Base-by-base conservation (phyloP, 2,329 filamentous ascomycete genomes). In the Neofusicoccum cordaticola region DNA sequence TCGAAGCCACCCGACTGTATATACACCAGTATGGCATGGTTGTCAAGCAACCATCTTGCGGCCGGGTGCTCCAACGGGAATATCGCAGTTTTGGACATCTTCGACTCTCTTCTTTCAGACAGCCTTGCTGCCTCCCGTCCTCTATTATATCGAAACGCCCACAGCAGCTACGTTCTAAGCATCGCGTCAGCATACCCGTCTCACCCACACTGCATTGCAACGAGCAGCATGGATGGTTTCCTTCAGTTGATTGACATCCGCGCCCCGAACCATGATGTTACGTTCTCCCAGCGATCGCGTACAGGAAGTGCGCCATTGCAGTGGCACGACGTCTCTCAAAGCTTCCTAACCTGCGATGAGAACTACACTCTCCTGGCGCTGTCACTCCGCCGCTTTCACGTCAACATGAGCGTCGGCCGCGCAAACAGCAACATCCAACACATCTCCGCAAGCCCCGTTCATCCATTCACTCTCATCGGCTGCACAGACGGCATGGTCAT, bases 61-160 rank as follows among this genome's bases (percentile, higher is more conserved):
- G 82, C 83, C 19, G 84, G 83, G 35, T 84, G 82, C 62, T 81
- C 86, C 7, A 83, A 85, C 68, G 87, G 86, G 2, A 84, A 78
- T 63, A 74, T 88, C 3, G 83, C 80, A 4, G 74, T 87, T 27
- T 88, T 83, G 79, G 83, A 79, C 66, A 62, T 79, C 74, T 80
- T 65, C 60, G 68, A n/a, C 76, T 81, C 61, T 70, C 79, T 37
- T 74, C 67, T 7, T 68, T 74, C 31, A 51, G 37, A 22, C n/a
- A 22, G 37, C 9, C n/a, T 17, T 11, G 8, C 4, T 34, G 44
- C 34, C 48, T 72, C 74, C 2, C 72, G 71, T 13, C 82, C 82
- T 3, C 76, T 77, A 70, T 75, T 82, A 41, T 82, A 81, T 70
- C 75, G 76, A 67, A 70, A 72, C 41, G 66, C 82, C 0, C 76